Conservation (phyloP, 2,329 filamentous ascomycete genomes). For the Beauveria sp. region DNA sequence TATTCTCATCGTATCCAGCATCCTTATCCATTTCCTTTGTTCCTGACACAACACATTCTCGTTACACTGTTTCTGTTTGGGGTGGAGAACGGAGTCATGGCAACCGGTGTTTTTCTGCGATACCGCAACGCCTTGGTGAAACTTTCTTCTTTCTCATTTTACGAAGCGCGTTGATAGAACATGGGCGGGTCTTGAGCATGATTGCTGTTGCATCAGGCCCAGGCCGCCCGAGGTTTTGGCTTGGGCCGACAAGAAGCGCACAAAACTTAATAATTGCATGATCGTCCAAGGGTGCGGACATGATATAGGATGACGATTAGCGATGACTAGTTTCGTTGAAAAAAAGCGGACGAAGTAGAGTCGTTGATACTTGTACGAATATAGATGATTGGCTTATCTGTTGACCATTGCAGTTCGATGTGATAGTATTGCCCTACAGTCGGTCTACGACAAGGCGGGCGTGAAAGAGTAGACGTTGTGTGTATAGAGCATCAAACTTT, state of each 20-base stretch:
- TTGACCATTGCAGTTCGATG: not conserved
- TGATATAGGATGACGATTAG: slow-evolving; percentile 8
- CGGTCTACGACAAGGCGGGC: too few relatives aligned
- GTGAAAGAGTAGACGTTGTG: too few relatives aligned
- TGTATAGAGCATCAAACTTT: too few relatives aligned
- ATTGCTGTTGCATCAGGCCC: not conserved
- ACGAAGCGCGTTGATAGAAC: not conserved
- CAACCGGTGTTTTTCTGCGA: slow-evolving; percentile 8
- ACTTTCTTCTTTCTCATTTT: not conserved
- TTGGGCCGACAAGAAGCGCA: slow-evolving; percentile 2
- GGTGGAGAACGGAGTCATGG: slow-evolving; percentile 12
- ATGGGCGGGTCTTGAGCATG: not conserved
- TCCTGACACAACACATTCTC: slow-evolving; percentile 13
- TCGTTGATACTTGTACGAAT: slow-evolving; percentile 12
- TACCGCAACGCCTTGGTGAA: slow-evolving; percentile 4
- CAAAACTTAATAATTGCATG: slow-evolving; percentile 11
- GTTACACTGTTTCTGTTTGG: slow-evolving; percentile 4
- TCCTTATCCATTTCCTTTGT: slow-evolving; percentile 16
- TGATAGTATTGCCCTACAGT: not conserved
- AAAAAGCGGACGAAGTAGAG: not conserved
- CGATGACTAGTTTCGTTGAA: slow-evolving; percentile 5
- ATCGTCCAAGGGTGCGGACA: slow-evolving; percentile 6
- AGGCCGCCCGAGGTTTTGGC: not conserved
- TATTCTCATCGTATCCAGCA: not conserved
- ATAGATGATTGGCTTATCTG: slow-evolving; percentile 6